These are phyloP conservation scores for Agrostemma githago DNA, from an alignment of 148 eudicot genomes.

Conservation along the genomic window DNA sequence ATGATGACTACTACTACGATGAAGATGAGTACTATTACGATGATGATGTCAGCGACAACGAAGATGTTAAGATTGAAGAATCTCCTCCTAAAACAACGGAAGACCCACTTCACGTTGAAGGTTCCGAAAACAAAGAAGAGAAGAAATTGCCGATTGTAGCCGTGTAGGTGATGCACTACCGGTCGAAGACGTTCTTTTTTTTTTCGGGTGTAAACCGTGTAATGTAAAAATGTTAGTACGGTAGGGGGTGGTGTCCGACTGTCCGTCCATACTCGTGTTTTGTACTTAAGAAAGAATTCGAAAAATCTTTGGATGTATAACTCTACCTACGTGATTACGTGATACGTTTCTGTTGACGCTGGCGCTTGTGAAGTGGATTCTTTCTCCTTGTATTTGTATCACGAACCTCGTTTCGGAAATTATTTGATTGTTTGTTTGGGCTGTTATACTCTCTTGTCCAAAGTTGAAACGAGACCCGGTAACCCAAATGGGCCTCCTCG, in stretches of 20 bases:
- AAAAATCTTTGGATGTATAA: not conserved
- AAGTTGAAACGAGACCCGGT: too few species aligned
- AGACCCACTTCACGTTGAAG: not conserved
- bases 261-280: conserved; percentile 8
- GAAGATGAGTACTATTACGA: conserved; percentile 34
- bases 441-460: too few species aligned
- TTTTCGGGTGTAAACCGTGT: not conserved
- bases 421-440: too few species aligned
- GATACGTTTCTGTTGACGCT: too few species aligned
- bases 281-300: conserved; percentile 1
- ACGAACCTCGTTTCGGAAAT: not conserved
- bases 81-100: not conserved
- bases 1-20: conserved; percentile 25
- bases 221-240: conserved; percentile 16
- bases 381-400: not conserved
- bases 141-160: not conserved
- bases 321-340: too few species aligned
- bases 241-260: conserved; percentile 4
- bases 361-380: not conserved
- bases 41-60: conserved; percentile 23
- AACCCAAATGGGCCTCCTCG: too few species aligned
- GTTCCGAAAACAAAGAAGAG: not conserved
- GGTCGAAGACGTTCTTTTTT: conserved; percentile 7
- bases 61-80: not conserved
- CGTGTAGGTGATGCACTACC: not conserved